Evolutionary conservation across 805 yeast genomes (phyloP).

Genomic region (Grigorovia transvaalensis): DNA sequence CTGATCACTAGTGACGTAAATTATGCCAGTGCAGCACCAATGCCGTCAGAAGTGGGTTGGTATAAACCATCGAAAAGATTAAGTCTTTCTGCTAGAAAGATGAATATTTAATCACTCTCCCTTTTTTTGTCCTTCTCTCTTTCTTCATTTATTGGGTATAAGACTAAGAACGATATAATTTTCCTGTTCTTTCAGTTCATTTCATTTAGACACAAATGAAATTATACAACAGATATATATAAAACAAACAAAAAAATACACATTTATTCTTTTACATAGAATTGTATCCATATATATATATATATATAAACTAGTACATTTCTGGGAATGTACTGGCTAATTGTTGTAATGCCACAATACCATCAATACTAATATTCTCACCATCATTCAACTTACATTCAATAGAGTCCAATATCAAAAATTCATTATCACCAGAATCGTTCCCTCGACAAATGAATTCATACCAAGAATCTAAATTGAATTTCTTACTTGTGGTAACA

Average conservation of each 20-base stretch:
- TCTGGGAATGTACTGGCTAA: constrained; percentile 24
- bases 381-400: constrained; percentile 17
- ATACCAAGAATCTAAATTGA: constrained; percentile 25
- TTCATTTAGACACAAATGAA: neutral
- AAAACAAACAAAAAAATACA: too few species aligned
- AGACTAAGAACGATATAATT: too few species aligned
- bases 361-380: constrained; percentile 21
- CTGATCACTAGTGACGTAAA: constrained; percentile 53
- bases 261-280: neutral
- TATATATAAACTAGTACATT: constrained; percentile 12
- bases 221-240: neutral
- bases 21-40: constrained; percentile 60
- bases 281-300: neutral
- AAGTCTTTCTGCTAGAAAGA: constrained; percentile 22
- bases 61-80: constrained; percentile 52
- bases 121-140: neutral
- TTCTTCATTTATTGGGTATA: neutral
- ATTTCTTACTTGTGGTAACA: constrained; percentile 16
- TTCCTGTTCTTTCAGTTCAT: neutral
- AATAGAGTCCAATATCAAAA: constrained; percentile 27
- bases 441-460: constrained; percentile 27
- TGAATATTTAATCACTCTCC: constrained; percentile 1
- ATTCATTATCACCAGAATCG: constrained; percentile 27
- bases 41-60: constrained; percentile 50
- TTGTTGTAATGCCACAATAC: constrained; percentile 26